Base-by-base conservation (phyloP, 2,329 filamentous ascomycete genomes). In the Sporothrix luriei region DNA sequence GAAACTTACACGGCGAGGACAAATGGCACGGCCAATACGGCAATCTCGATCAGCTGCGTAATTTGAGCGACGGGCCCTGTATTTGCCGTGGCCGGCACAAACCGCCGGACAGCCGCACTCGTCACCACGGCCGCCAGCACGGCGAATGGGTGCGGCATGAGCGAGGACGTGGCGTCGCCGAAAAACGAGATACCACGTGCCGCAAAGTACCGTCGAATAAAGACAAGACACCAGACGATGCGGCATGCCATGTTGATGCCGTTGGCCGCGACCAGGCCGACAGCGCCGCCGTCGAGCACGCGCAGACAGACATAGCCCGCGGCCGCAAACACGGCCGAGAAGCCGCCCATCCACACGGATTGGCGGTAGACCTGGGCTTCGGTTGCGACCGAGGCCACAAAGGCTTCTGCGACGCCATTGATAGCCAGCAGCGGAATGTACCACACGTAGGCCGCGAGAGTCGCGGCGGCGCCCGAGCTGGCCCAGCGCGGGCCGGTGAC, bases 361-460 rank as follows among this genome's bases (percentile, higher is more conserved):
- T 99, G 95, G 4, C 78, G 79, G 72, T 92, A 88, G 3, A 99
- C 86, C 74, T 98, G 86, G 4, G 84, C 79, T 72, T 92, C 86
- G 0, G 87, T 90, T 0, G 94, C 94, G 0, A 96, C 92, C 2
- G 92, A 93, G 0, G 94, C 90, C 19, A 98, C 94, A 75, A 99
- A 98, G 0, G 93, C 92, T 80, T 99, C 95, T 1, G 91, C 88
- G 26, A 98, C 87, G 66, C 95, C 95, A 76, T 99, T 99, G 75
- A 97, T 82, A 3, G 94, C 95, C 4, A 98, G 85, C 33, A 98
- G 88, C 0, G 95, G 95, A 71, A 99, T 92, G 80, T 97, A 98
- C 79, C 93, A 93, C 81, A 92, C 94, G 79, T 97, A 99, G 0
- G 85, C 85, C 0, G 90, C 88, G 7, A 99, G 84, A 3, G 95